Evolutionary conservation across 2,329 filamentous ascomycete species (phyloP).

Genomic region (Aschersonia sp.): DNA sequence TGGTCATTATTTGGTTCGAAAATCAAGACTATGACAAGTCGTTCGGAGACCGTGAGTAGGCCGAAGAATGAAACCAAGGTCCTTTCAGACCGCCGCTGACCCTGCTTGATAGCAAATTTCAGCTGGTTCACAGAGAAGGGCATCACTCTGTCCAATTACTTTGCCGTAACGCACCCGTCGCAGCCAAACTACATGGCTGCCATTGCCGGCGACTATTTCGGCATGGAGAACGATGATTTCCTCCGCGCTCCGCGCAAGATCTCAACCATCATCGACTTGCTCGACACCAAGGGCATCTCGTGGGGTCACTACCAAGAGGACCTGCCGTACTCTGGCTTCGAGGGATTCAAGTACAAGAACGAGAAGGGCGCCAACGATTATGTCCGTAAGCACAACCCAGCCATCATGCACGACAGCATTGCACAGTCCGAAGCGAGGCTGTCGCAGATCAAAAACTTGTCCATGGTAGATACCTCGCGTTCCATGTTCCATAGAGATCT

Average conservation of each 20-base stretch:
- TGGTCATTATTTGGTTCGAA: constrained; percentile 63
- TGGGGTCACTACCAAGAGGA: constrained; percentile 69
- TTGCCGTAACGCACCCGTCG: constrained; percentile 54
- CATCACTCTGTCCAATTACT: constrained; percentile 23
- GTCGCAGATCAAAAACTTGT: constrained; percentile 58
- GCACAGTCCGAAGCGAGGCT: constrained; percentile 44
- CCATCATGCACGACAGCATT: constrained; percentile 51
- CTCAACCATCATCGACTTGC: constrained; percentile 52
- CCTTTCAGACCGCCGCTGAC: neutral
- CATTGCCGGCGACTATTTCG: constrained; percentile 58
- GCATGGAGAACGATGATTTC: constrained; percentile 55
- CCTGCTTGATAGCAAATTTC: constrained; percentile 10
- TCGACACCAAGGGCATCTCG: constrained; percentile 47
- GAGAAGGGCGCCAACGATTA: constrained; percentile 56
- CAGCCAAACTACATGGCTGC: constrained; percentile 64
- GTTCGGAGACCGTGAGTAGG: constrained; percentile 39
- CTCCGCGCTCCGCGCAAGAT: constrained; percentile 43
- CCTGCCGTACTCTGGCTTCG: constrained; percentile 60
- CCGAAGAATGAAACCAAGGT: neutral
- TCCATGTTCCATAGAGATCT: constrained; percentile 54
- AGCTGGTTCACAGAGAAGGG: constrained; percentile 14
- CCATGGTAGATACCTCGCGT: constrained; percentile 22
- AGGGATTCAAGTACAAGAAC: constrained; percentile 50
- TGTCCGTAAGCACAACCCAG: constrained; percentile 67
- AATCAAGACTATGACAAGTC: constrained; percentile 59